A percentile compares a stretch with the other conserved stretches of the same genome.
Evolutionary conservation across 306 rosid species (phyloP).

Genomic region (Cicer arietinum): DNA sequence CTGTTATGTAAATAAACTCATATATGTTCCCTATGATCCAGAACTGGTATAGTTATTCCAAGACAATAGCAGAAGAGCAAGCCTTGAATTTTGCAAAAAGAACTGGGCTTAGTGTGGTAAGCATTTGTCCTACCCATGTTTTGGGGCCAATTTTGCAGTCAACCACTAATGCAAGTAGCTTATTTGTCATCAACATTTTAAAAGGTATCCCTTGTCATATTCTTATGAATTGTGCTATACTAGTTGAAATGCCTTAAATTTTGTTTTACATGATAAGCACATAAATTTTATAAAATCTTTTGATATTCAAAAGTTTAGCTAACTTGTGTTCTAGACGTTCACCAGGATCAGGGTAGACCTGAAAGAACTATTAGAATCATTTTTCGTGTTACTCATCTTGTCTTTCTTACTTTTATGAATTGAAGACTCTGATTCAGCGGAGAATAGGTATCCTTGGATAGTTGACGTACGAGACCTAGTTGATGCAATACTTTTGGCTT

Average conservation of each 20-base stretch:
- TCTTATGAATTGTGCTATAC: not conserved
- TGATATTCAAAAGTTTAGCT: too few species aligned
- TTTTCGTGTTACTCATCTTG: not conserved
- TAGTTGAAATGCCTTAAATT: conserved; percentile 2
- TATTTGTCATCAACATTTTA: conserved; percentile 5
- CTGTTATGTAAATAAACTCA: conserved; percentile 2
- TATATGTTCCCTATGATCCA: conserved; percentile 39
- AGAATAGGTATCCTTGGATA: conserved; percentile 50
- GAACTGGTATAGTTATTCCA: conserved; percentile 80
- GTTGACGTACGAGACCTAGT: conserved; percentile 56
- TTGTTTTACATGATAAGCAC: not conserved
- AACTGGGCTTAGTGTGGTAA: conserved; percentile 60
- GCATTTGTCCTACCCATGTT: conserved; percentile 52
- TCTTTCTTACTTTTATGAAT: conserved; percentile 28
- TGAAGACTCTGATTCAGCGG: conserved; percentile 61
- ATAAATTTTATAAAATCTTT: not conserved
- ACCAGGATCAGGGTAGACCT: too few species aligned
- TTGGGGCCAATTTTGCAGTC: conserved; percentile 35
- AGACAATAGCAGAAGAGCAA: conserved; percentile 78
- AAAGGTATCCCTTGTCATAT: conserved; percentile 15
- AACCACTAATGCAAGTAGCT: conserved; percentile 17
- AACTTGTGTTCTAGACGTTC: too few species aligned
- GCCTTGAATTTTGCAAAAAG: conserved; percentile 62
- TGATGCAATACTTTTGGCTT: conserved; percentile 62
- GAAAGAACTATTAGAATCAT: not conserved